Conservation (phyloP, 2,329 filamentous ascomycete species). For the Fusarium drepaniforme region DNA sequence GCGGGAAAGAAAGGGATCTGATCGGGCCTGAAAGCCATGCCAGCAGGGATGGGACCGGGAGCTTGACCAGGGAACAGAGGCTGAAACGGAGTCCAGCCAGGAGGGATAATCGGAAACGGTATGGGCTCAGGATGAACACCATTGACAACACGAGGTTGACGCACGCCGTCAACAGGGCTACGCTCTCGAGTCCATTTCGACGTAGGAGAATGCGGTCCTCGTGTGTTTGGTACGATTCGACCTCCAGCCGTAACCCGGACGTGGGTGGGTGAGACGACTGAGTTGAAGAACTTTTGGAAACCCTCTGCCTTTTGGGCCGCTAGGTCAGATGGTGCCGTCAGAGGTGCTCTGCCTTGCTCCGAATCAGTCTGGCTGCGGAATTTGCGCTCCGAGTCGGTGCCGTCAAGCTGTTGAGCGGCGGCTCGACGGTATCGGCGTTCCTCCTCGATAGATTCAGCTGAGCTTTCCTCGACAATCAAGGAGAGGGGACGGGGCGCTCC, state of each 20-base stretch:
- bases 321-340: slow-evolving; percentile 65
- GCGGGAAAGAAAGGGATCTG: slow-evolving; percentile 55
- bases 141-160: slow-evolving; percentile 32
- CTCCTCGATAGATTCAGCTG: slow-evolving; percentile 11
- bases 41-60: slow-evolving; percentile 44
- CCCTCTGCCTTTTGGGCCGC: slow-evolving; percentile 71
- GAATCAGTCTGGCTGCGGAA: slow-evolving; percentile 60
- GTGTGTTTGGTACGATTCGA: slow-evolving; percentile 74
- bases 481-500: slow-evolving; percentile 43
- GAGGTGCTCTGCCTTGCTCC: slow-evolving; percentile 59
- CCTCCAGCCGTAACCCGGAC: slow-evolving; percentile 76
- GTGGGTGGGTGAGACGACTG: slow-evolving; percentile 75
- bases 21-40: slow-evolving; percentile 46
- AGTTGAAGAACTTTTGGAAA: slow-evolving; percentile 76
- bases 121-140: slow-evolving; percentile 37
- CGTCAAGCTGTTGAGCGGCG: slow-evolving; percentile 51
- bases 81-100: slow-evolving; percentile 45
- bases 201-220: slow-evolving; percentile 64
- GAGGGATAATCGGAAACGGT: slow-evolving; percentile 44
- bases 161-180: slow-evolving; percentile 35
- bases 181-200: slow-evolving; percentile 63
- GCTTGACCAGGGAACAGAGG: slow-evolving; percentile 49
- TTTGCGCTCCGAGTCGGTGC: slow-evolving; percentile 57
- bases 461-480: slow-evolving; percentile 48
- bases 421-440: slow-evolving; percentile 25